Evolutionary conservation across 2,329 filamentous ascomycete genomes (phyloP).

Genomic region (Cryphonectria naterciae): DNA sequence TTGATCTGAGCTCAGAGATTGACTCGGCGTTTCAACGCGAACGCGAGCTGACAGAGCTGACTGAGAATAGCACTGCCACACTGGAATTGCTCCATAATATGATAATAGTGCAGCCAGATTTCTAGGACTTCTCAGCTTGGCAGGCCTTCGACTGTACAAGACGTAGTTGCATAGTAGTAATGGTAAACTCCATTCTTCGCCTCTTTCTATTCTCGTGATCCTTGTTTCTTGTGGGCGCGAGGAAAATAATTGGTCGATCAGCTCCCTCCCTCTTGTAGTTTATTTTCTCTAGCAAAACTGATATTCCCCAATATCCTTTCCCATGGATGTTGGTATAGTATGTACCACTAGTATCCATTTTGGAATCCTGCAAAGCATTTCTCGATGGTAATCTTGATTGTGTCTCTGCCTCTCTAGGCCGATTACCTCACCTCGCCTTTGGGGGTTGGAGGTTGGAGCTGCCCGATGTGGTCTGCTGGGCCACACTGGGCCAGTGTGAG

Average conservation of each 20-base stretch:
- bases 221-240: neutral
- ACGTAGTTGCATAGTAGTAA: neutral
- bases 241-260: neutral
- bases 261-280: neutral
- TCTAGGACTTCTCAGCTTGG: slow-evolving; percentile 1
- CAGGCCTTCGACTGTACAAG: neutral
- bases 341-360: neutral
- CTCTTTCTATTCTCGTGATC: neutral
- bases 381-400: neutral
- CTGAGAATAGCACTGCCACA: neutral
- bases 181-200: neutral
- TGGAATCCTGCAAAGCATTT: neutral
- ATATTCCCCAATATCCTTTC: neutral
- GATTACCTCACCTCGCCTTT: neutral
- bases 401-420: neutral
- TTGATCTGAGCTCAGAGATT: neutral
- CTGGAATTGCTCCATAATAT: neutral
- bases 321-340: neutral
- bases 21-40: neutral
- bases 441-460: neutral
- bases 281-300: neutral
- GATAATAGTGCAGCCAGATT: neutral
- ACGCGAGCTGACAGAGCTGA: slow-evolving; percentile 2
- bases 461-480: neutral
- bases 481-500: neutral